phyloP scores from a whole-genome alignment of 257 asterid species.

The Lycium barbarum region DNA sequence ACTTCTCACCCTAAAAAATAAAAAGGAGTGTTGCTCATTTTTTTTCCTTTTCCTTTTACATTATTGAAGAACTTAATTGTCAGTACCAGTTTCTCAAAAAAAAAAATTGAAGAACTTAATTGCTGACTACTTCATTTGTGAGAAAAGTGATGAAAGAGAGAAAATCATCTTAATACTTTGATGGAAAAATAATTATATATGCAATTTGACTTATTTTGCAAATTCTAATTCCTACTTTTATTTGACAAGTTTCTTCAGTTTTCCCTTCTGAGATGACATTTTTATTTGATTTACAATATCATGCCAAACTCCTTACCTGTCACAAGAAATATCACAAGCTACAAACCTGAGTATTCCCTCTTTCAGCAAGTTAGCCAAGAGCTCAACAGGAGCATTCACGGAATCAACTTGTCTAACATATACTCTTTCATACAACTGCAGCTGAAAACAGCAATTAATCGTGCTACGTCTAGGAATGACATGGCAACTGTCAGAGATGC shows the following conservation, averaged over 20 bases:
- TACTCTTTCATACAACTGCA: slow-evolving; percentile 46
- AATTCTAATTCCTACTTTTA: slow-evolving; percentile 2
- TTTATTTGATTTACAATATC: slow-evolving; percentile 11
- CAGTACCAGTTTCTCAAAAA: too few relatives aligned
- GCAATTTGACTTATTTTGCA: slow-evolving; percentile 17
- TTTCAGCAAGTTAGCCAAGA: slow-evolving; percentile 15
- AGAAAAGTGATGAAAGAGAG: slow-evolving; percentile 12
- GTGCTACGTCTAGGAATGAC: slow-evolving; percentile 93
- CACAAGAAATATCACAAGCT: neutral
- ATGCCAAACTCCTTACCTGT: slow-evolving; percentile 15
- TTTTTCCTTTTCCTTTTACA: neutral
- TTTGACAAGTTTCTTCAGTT: slow-evolving; percentile 17
- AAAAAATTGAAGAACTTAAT: neutral
- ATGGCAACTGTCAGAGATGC: slow-evolving; percentile 96
- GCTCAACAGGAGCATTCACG: slow-evolving; percentile 25
- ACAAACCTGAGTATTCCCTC: slow-evolving; percentile 19
- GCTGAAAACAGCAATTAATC: slow-evolving; percentile 91
- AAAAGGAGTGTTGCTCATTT: neutral
- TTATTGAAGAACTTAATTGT: neutral
- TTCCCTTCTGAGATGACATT: slow-evolving; percentile 15
- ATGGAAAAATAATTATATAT: neutral
- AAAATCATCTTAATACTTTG: slow-evolving; percentile 1
- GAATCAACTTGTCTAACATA: slow-evolving; percentile 31
- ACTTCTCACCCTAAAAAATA: neutral
- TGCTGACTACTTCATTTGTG: neutral